Conservation (phyloP, 2,329 filamentous ascomycete genomes). For the Diaporthe batatas region DNA sequence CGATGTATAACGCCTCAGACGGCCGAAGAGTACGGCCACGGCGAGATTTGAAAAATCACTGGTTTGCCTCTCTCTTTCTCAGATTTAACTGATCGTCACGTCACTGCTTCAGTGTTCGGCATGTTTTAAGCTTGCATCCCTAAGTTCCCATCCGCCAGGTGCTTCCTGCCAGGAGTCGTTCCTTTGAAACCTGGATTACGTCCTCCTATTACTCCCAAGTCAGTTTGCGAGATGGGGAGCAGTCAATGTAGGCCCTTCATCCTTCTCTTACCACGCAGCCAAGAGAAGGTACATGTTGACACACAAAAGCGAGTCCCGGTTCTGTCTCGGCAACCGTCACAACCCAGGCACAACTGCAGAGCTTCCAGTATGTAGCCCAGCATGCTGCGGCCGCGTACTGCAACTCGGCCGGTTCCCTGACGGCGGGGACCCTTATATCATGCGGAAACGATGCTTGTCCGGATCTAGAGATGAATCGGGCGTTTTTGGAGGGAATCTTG, state of each 20-base stretch:
- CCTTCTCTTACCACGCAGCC: neutral
- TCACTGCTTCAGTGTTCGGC: neutral
- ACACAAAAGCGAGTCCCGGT: neutral
- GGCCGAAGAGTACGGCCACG: neutral
- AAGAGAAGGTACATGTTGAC: neutral
- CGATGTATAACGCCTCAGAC: neutral
- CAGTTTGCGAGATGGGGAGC: constrained; percentile 3
- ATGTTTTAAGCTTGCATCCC: neutral
- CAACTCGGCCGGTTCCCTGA: constrained; percentile 41
- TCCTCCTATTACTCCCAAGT: neutral
- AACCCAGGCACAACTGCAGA: constrained; percentile 37
- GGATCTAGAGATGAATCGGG: constrained; percentile 41
- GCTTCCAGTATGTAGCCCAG: constrained; percentile 45
- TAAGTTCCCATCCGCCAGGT: neutral
- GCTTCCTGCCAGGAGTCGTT: neutral
- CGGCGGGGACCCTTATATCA: constrained; percentile 38
- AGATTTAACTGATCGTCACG: neutral
- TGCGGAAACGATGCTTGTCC: constrained; percentile 44
- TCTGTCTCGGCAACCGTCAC: neutral
- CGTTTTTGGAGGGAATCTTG: constrained; percentile 10
- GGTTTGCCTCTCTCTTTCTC: neutral
- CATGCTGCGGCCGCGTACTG: constrained; percentile 47
- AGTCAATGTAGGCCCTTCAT: constrained; percentile 1
- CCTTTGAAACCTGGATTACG: neutral
- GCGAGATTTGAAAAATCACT: neutral